These are phyloP conservation scores for Esteya vermicola DNA, from an alignment of 2,329 filamentous ascomycete species.

Conservation along the genomic window DNA sequence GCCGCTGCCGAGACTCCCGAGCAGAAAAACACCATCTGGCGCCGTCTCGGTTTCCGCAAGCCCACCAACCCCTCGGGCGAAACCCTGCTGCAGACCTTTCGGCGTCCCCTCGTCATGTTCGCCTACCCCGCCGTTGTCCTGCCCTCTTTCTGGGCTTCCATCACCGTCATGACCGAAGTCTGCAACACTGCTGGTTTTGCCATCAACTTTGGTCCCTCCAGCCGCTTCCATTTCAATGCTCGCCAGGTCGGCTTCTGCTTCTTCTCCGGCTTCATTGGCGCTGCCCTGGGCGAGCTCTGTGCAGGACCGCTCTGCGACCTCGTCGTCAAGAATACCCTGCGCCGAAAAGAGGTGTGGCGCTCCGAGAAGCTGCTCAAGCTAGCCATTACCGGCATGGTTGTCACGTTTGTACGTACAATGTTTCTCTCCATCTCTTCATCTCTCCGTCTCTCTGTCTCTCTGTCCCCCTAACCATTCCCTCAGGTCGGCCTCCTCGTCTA, in stretches of 20 bases:
- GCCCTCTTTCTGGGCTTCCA: conserved; percentile 9
- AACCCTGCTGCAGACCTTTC: conserved; percentile 8
- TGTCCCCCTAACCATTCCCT: neutral
- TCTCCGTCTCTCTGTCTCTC: neutral
- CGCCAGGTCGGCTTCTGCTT: conserved; percentile 9
- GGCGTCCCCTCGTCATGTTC: conserved; percentile 9
- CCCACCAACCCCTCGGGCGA: neutral
- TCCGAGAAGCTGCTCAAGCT: neutral
- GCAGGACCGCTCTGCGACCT: neutral
- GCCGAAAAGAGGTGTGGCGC: neutral
- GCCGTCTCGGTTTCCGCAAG: neutral
- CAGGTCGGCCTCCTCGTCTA: neutral
- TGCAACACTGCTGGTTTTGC: conserved; percentile 11
- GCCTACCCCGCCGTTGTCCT: conserved; percentile 10
- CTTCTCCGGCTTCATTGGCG: conserved; percentile 8
- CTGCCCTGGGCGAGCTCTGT: neutral
- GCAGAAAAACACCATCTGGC: neutral
- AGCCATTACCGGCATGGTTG: neutral
- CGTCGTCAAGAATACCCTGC: neutral
- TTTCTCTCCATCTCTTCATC: too few species aligned
- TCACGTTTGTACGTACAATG: neutral
- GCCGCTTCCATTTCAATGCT: neutral
- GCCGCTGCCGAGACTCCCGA: neutral
- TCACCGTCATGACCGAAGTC: conserved; percentile 10
- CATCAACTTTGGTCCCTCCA: conserved; percentile 8